phyloP scores from a whole-genome alignment of 139 green algal species.

The Ulvella scutata region DNA sequence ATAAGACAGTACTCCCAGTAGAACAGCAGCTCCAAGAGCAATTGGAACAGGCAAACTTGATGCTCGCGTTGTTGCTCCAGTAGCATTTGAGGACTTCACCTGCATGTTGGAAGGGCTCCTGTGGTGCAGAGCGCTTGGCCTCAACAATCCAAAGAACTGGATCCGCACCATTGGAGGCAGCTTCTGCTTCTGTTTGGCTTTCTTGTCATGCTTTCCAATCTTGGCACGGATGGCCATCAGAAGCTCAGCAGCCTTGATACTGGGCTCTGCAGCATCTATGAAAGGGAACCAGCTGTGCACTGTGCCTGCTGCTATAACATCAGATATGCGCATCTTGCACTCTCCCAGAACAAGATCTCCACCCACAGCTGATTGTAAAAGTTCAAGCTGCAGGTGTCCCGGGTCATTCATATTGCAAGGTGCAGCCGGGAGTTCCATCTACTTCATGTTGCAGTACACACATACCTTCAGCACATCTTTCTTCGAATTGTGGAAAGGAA shows the following conservation, averaged over 20 bases:
- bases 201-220: too few relatives aligned
- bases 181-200: too few relatives aligned
- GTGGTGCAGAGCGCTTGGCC: too few relatives aligned
- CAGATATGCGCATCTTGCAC: not conserved
- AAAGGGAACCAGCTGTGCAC: not conserved
- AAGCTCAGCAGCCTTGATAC: not conserved
- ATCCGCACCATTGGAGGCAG: too few relatives aligned
- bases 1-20: not conserved
- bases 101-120: too few relatives aligned
- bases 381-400: not conserved
- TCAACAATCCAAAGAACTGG: too few relatives aligned
- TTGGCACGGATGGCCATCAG: not conserved
- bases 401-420: not conserved
- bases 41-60: not conserved
- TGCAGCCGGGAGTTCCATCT: not conserved
- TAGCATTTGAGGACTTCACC: too few relatives aligned
- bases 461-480: not conserved
- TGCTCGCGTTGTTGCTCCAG: too few relatives aligned
- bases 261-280: not conserved
- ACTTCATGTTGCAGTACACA: not conserved
- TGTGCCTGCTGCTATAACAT: not conserved
- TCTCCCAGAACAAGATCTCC: constrained; percentile 1
- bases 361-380: not conserved
- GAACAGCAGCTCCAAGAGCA: not conserved
- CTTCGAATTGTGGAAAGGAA: not conserved